phyloP scores from a whole-genome alignment of 202 grass and related monocot species.

The Digitaria exilis region DNA sequence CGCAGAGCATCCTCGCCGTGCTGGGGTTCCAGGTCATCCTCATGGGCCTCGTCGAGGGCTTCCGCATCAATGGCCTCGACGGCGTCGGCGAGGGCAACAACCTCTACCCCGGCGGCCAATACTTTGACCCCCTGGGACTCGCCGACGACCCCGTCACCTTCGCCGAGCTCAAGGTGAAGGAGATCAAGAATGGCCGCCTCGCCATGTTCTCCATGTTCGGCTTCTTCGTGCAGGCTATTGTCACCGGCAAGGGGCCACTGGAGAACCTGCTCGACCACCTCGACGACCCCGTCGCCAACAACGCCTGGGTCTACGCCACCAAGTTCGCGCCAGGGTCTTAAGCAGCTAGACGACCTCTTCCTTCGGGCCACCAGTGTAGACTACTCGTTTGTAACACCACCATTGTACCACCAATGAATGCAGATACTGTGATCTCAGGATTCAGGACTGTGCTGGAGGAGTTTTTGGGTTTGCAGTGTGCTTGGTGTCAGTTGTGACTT shows the following conservation, averaged over 20 bases:
- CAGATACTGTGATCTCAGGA: constrained; percentile 23
- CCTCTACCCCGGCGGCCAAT: constrained; percentile 92
- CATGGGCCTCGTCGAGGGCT: constrained; percentile 98
- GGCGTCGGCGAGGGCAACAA: constrained; percentile 94
- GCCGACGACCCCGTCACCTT: constrained; percentile 89
- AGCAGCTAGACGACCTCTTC: neutral
- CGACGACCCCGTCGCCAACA: constrained; percentile 91
- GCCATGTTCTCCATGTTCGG: constrained; percentile 99
- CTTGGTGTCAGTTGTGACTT: neutral
- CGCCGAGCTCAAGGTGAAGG: constrained; percentile 97
- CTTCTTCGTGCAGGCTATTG: constrained; percentile 95
- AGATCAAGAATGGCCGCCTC: constrained; percentile 97
- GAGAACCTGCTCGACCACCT: constrained; percentile 99
- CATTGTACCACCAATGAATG: constrained; percentile 17
- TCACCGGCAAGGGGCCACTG: constrained; percentile 91
- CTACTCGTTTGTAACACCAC: constrained; percentile 23
- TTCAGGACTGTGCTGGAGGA: constrained; percentile 7
- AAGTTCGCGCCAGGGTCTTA: constrained; percentile 91
- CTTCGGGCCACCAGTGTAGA: constrained; percentile 42
- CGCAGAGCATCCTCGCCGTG: constrained; percentile 97
- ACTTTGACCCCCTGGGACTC: constrained; percentile 94
- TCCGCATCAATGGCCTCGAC: constrained; percentile 90
- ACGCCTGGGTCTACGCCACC: constrained; percentile 97
- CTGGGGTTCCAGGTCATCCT: constrained; percentile 86
- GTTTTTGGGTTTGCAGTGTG: constrained; percentile 14